Conservation (phyloP, 768 basidiomycete species). For the Paxillus involutus region DNA sequence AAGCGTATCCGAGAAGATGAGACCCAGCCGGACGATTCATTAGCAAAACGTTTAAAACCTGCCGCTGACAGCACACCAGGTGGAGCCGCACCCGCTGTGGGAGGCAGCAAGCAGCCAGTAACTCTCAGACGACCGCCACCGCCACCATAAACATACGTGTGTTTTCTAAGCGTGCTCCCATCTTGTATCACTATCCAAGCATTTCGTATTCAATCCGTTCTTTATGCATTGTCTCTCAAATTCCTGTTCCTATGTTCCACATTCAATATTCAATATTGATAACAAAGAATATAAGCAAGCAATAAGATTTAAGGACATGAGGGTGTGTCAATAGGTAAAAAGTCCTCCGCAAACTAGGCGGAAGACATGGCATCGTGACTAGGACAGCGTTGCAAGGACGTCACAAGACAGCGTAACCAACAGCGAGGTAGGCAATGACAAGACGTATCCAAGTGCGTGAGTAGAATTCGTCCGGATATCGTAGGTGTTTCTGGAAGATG, state of each 20-base stretch:
- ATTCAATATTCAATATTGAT: background rate
- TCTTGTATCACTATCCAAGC: constrained; percentile 23
- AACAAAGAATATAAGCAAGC: constrained; percentile 10
- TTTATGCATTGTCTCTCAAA: background rate
- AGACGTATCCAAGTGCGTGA: constrained; percentile 15
- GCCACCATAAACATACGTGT: constrained; percentile 4
- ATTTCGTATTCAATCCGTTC: background rate
- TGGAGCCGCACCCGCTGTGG: constrained; percentile 1
- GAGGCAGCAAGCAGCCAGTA: constrained; percentile 33
- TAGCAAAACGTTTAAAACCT: constrained; percentile 68
- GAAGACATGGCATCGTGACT: constrained; percentile 8
- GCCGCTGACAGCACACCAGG: constrained; percentile 26
- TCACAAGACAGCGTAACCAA: constrained; percentile 19
- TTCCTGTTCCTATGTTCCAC: background rate
- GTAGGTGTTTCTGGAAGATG: constrained; percentile 3
- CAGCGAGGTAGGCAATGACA: background rate
- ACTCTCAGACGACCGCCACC: constrained; percentile 32
- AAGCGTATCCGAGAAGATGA: constrained; percentile 67
- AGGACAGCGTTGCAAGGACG: constrained; percentile 15
- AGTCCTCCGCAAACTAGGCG: constrained; percentile 3
- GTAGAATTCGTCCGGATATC: constrained; percentile 16
- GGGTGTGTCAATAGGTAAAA: constrained; percentile 4
- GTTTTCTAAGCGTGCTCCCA: constrained; percentile 1
- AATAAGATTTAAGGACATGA: constrained; percentile 14
- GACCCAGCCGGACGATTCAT: constrained; percentile 48